Conservation (phyloP, 495 filamentous ascomycete species). For the Thermothielavioides terrestris region DNA sequence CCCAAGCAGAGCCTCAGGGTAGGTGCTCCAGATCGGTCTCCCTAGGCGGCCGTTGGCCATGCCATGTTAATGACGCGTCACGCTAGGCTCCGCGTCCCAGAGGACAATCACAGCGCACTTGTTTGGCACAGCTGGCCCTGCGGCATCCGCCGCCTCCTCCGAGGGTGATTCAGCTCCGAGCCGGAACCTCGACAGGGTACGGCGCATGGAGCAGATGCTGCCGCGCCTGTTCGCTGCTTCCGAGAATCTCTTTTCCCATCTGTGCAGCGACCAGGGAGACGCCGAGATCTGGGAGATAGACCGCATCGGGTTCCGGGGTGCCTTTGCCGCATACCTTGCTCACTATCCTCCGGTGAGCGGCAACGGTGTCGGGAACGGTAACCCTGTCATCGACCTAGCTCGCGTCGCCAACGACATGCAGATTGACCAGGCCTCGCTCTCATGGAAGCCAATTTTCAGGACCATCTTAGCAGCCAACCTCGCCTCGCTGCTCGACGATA, state of each 20-base stretch:
- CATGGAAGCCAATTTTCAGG: background rate
- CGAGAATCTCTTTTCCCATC: slow-evolving; percentile 14
- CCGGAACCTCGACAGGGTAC: background rate
- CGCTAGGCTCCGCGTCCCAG: background rate
- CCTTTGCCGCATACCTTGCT: slow-evolving; percentile 6
- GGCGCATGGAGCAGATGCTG: slow-evolving; percentile 11
- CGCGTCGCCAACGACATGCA: slow-evolving; percentile 10
- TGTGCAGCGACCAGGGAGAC: background rate
- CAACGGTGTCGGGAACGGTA: background rate
- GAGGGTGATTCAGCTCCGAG: slow-evolving; percentile 3
- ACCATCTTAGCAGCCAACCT: slow-evolving; percentile 17
- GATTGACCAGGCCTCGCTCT: background rate
- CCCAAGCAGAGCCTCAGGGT: slow-evolving; percentile 14
- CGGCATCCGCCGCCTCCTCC: background rate
- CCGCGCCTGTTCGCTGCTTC: slow-evolving; percentile 4
- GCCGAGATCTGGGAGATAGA: slow-evolving; percentile 11
- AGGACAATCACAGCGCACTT: background rate
- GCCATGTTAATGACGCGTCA: background rate
- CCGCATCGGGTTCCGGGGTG: background rate
- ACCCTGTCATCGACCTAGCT: slow-evolving; percentile 8
- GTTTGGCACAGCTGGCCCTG: background rate
- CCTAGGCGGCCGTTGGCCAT: background rate
- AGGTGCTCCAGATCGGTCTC: background rate
- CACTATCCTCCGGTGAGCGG: too few relatives aligned
- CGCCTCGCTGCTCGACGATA: slow-evolving; percentile 12